Base-by-base conservation (phyloP, 805 yeast species). In the Komagataella pastoris region DNA sequence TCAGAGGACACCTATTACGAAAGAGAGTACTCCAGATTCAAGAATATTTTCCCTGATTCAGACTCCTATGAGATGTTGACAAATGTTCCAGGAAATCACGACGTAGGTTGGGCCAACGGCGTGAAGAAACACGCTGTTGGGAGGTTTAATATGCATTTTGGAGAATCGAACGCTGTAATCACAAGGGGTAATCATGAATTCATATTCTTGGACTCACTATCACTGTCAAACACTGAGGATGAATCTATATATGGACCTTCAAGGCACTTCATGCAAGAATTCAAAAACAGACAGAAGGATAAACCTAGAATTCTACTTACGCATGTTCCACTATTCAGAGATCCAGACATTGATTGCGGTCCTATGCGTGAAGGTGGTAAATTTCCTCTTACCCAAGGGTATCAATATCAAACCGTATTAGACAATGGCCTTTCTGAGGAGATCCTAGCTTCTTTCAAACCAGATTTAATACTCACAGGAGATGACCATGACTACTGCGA, bases 401-500 rank as follows among this genome's bases (percentile, higher is more conserved):
- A 74, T 23, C 97, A 93, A 62, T 93, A 90, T 63, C 96, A 90
- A 65, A 90, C 96, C 0, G 88, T 86, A 3, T 72, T 93, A 8
- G 83, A 81, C 52, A 68, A 76, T 17, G 76, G 74, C 8, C 59
- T 82, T 1, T 69, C 90, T 0, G 72, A 77, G 46, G 73, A 76
- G 18, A 73, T 93, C 8, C 67, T 93, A 50, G 55, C 69, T 1
- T 67, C 65, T 4, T 60, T 90, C 3, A 69, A 74, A 48, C 99
- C 99, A 0, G 73, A 72, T 17, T 65, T 81, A n/a, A 73, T 86
- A 3, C 85, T 90, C 59, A 80, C 93, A 8, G 99, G 98, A 2
- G 99, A 93, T 64, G 98, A 93, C 63, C 99, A 93, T 66, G 99
- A 93, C 64, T 89, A 86, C 58, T 93, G 99, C 65, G 88, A 85